Base-by-base conservation (phyloP, 495 filamentous ascomycete genomes). In the Penicillium atrosanguineum region DNA sequence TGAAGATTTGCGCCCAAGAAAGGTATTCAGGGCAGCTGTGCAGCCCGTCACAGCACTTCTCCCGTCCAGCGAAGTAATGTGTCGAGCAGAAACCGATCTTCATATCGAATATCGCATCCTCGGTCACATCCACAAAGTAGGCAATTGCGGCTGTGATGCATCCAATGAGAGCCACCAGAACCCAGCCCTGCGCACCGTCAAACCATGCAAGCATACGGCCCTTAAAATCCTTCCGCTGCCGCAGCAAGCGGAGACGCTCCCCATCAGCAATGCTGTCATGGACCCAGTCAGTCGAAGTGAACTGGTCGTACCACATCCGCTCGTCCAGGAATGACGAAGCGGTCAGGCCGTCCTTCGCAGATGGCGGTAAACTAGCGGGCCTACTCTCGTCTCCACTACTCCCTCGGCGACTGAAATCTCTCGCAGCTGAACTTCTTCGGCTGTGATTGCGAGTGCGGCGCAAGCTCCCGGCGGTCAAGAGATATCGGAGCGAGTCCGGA, bases 271-370 rank as follows among this genome's bases (percentile, higher is more conserved):
- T 96, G 67, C 89, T 94, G 62, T 98, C 94, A 64, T 95, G 91
- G 7, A 98, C 94, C 94, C 93, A 97, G 69, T 98, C 94, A 60
- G 93, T 97, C 9, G 89, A 96, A 6, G 93, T 97, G 70, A 97
- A 97, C 70, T 98, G 94, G 74, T 98, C 93, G 70, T 98, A 98
- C 94, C 94, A 98, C 12, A 94, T 88, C 16, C 94, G 83, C 46
- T 98, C 91, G 62, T 98, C 90, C 25, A 83, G 69, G 48, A 80
- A 83, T 14, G 84, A 63, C 6, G 73, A 75, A 18, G 69, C 68
- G 15, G 71, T 78, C 48, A 75, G 40, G 18, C 77, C 80, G 57
- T 78, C 70, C 52, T 87, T 87, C 9, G 79, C 82, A 37, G 85
- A 83, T 19, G 77, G 56, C 49, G 84, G 71, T 19, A 60, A 39